These are phyloP conservation scores for Eutrema yunnanense DNA, from an alignment of 345 rosid genomes.

Conservation along the genomic window DNA sequence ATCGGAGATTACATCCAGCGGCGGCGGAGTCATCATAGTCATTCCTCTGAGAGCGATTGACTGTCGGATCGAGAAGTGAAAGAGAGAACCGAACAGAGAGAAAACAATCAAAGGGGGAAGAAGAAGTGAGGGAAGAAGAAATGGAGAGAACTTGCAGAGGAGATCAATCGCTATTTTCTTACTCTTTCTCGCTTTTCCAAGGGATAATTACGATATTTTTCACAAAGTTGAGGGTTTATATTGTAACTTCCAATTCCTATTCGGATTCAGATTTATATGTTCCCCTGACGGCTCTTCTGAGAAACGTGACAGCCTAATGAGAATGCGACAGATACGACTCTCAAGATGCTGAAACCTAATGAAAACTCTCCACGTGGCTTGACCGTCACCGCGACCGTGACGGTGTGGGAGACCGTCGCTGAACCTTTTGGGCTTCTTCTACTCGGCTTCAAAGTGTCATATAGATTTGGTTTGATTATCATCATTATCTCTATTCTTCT, in stretches of 20 bases:
- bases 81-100: slow-evolving; percentile 5
- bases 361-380: background rate
- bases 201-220: slow-evolving; percentile 33
- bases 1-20: slow-evolving; percentile 54
- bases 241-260: slow-evolving; percentile 1
- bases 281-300: background rate
- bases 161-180: slow-evolving; percentile 18
- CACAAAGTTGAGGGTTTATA: background rate
- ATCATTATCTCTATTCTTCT: background rate
- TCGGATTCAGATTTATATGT: slow-evolving; percentile 8
- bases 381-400: slow-evolving; percentile 1
- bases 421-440: background rate
- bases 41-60: slow-evolving; percentile 33
- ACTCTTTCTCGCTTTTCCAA: slow-evolving; percentile 25
- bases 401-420: background rate
- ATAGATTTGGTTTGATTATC: background rate
- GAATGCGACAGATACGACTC: slow-evolving; percentile 21
- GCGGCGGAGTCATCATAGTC: slow-evolving; percentile 86
- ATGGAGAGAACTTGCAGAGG: slow-evolving; percentile 31
- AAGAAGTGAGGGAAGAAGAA: slow-evolving; percentile 11
- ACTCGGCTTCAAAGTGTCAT: background rate
- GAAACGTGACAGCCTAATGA: slow-evolving; percentile 26
- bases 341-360: background rate
- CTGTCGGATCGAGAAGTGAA: slow-evolving; percentile 38
- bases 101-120: background rate